A percentile compares a stretch with the other conserved stretches of the same genome.
phyloP scores from a whole-genome alignment of 2,329 filamentous ascomycete genomes.

The Alternaria incomplexa region DNA sequence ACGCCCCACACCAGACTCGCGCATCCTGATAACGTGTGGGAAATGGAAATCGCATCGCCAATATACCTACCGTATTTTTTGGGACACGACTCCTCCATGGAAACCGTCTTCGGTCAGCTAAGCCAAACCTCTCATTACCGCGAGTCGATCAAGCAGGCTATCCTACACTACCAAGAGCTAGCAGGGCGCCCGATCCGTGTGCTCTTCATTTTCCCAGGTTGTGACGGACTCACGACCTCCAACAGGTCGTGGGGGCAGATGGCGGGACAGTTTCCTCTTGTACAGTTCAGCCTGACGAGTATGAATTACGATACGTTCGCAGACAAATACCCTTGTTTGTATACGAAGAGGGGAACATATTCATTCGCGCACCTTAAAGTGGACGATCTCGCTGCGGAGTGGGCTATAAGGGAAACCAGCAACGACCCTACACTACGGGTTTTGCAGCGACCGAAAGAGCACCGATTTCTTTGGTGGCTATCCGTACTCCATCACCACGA shows the following conservation, averaged over 20 bases:
- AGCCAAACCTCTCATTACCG: background rate
- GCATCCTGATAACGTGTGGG: background rate
- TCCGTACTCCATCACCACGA: background rate
- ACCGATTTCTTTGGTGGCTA: background rate
- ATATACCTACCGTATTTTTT: background rate
- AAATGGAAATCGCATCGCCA: background rate
- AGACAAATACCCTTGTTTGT: background rate
- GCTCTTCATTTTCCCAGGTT: background rate
- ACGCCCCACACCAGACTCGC: background rate
- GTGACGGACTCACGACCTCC: background rate
- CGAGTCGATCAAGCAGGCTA: background rate
- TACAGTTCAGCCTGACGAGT: background rate
- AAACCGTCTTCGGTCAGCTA: background rate
- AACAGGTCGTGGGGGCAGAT: background rate
- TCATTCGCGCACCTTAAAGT: background rate
- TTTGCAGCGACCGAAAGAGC: background rate
- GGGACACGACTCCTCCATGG: background rate
- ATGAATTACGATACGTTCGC: background rate
- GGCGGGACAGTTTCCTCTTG: background rate
- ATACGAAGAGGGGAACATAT: background rate
- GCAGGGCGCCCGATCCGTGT: background rate
- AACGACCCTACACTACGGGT: background rate
- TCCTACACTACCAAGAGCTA: background rate
- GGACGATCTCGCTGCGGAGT: background rate
- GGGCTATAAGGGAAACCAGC: background rate